A percentile compares a stretch with the other conserved stretches of the same genome.
Evolutionary conservation across 768 basidiomycete genomes (phyloP).

Genomic region (Termitomyces sp.): DNA sequence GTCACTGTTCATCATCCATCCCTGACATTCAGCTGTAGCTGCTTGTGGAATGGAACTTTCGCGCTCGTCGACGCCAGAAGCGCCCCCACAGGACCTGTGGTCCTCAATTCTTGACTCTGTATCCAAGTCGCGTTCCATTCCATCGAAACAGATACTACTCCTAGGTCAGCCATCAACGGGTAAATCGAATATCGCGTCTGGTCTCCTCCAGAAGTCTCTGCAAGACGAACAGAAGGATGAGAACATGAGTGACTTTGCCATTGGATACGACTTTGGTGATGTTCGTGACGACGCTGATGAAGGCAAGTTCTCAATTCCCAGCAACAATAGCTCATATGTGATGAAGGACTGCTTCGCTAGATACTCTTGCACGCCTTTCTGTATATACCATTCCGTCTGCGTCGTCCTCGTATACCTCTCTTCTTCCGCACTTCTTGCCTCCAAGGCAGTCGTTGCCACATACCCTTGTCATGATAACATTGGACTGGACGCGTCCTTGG

Average conservation of each 20-base stretch:
- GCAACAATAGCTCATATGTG: not conserved
- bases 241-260: constrained; percentile 66
- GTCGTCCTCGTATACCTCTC: constrained; percentile 58
- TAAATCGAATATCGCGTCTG: constrained; percentile 70
- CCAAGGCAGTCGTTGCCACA: constrained; percentile 62
- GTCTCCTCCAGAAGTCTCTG: constrained; percentile 63
- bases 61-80: constrained; percentile 65
- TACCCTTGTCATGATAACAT: constrained; percentile 73
- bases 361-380: constrained; percentile 84
- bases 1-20: not conserved
- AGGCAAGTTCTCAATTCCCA: constrained; percentile 44
- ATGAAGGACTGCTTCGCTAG: constrained; percentile 31
- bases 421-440: constrained; percentile 77
- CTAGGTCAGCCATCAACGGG: constrained; percentile 78
- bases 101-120: constrained; percentile 88
- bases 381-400: constrained; percentile 88
- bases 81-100: constrained; percentile 84
- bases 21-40: not conserved
- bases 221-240: constrained; percentile 54
- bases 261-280: constrained; percentile 92
- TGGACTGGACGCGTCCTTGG: constrained; percentile 97
- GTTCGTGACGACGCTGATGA: constrained; percentile 91
- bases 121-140: constrained; percentile 73
- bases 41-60: constrained; percentile 32
- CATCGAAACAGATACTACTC: constrained; percentile 82